A percentile compares a stretch with the other conserved stretches of the same genome.
Evolutionary conservation across 169 alveolate species (phyloP).

Genomic region (Plasmodium relictum): DNA sequence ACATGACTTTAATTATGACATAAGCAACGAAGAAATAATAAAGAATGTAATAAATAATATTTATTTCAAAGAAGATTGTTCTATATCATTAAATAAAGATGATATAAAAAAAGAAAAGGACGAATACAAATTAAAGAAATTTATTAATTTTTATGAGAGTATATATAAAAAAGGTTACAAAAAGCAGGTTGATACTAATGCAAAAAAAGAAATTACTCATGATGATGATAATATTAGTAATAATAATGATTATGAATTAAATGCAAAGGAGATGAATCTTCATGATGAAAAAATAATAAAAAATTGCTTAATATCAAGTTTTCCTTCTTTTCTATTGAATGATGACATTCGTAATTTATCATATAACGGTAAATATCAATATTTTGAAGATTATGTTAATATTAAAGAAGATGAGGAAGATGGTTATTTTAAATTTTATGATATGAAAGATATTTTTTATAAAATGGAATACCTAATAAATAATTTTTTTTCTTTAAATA

Average conservation of each 20-base stretch:
- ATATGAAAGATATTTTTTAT: conserved; percentile 77
- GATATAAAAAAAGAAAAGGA: neutral
- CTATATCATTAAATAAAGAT: neutral
- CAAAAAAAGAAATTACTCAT: neutral
- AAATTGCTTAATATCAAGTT: conserved; percentile 22
- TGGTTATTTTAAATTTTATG: conserved; percentile 58
- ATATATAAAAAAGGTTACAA: neutral
- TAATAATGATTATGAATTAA: neutral
- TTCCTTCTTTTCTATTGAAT: conserved; percentile 41
- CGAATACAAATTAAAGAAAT: neutral
- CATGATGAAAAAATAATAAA: conserved; percentile 13
- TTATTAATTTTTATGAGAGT: neutral
- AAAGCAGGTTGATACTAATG: neutral
- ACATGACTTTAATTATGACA: neutral
- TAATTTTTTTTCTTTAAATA: conserved; percentile 77
- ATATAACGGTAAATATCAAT: conserved; percentile 15
- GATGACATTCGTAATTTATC: conserved; percentile 77
- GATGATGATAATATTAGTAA: neutral
- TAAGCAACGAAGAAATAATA: conserved; percentile 38
- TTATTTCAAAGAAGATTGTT: neutral
- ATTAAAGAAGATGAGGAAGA: conserved; percentile 57
- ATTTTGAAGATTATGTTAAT: conserved; percentile 21
- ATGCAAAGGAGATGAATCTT: neutral
- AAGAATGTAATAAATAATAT: conserved; percentile 27
- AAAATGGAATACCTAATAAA: conserved; percentile 77